Base-by-base conservation (phyloP, 2,329 filamentous ascomycete species). In the Corniculantispora saksenae region DNA sequence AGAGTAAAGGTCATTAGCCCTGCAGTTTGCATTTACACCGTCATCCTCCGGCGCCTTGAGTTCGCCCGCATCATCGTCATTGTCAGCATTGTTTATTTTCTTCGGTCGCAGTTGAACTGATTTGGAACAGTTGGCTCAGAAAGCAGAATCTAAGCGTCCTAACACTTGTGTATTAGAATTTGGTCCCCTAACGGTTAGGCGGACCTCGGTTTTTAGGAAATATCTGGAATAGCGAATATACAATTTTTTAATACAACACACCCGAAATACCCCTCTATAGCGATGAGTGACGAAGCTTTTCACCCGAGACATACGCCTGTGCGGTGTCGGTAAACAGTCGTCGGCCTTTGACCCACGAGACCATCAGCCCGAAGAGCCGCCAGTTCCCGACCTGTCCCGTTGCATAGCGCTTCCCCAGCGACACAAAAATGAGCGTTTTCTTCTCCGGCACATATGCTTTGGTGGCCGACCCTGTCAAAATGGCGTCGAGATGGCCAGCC, bases 1-100 rank as follows among this genome's bases (percentile, higher is more conserved):
- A 84, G 75, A 81, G 78, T 76, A 84, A 84, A 59, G 63, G 63
- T 65, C 63, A 65, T 27, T 65, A 65, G 23, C 21, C 56, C 63
- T 25, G 19, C 54, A 25, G 15, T 8, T 27, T 51, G 21, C 21
- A 9, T 27, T 32, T 29, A 12, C 29, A 25, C 57, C 21, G 9
- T 27, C 3, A 4, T 17, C 10, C 3, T 45, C 17, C 2, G 57
- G 27, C 47, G 25, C 29, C 2, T 10, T 10, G 5, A 32, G 15
- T 54, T 54, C 38, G 29, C 13, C 48, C 50, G 23, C 59, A 54
- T 54, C 25, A 15, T 61, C 59, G 32, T 45, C n/a, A n/a, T 53
- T 21, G 21, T 23, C 12, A 60, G 57, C 57, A 38, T 50, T 50
- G 13, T 25, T 47, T 51, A 19, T 40, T 9, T 53, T 40, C 21